Evolutionary conservation across 2,329 filamentous ascomycete genomes (phyloP).

Genomic region (Aspergillus proliferans): DNA sequence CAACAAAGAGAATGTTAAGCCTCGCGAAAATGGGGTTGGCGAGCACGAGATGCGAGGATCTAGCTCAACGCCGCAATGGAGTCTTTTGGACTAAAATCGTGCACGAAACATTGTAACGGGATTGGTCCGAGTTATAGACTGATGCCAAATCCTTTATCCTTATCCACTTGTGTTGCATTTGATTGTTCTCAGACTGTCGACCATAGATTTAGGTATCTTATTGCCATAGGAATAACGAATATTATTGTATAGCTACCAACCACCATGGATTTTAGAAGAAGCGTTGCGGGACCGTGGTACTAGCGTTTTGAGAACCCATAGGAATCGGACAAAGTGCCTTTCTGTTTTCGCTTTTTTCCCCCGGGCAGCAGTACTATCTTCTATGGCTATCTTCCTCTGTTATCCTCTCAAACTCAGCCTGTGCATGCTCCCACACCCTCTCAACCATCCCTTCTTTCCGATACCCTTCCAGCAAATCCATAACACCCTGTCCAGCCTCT

Average conservation of each 20-base stretch:
- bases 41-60: not conserved
- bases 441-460: constrained; percentile 20
- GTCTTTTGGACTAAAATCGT: constrained; percentile 1
- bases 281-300: too few species aligned
- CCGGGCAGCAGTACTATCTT: too few species aligned
- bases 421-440: constrained; percentile 29
- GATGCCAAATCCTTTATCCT: not conserved
- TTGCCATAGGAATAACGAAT: too few species aligned
- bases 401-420: constrained; percentile 15
- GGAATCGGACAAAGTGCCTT: too few species aligned
- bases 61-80: not conserved
- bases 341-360: too few species aligned
- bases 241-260: too few species aligned
- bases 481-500: constrained; percentile 5
- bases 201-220: too few species aligned
- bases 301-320: too few species aligned
- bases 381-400: not conserved
- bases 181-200: not conserved
- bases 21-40: not conserved
- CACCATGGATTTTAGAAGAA: too few species aligned
- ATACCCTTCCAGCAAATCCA: constrained; percentile 20
- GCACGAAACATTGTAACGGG: constrained; percentile 32
- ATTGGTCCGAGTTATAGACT: constrained; percentile 27
- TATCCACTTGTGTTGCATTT: not conserved
- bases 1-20: not conserved